Conservation (phyloP, 2,329 filamentous ascomycete genomes). For the Aspergillus clavatus region DNA sequence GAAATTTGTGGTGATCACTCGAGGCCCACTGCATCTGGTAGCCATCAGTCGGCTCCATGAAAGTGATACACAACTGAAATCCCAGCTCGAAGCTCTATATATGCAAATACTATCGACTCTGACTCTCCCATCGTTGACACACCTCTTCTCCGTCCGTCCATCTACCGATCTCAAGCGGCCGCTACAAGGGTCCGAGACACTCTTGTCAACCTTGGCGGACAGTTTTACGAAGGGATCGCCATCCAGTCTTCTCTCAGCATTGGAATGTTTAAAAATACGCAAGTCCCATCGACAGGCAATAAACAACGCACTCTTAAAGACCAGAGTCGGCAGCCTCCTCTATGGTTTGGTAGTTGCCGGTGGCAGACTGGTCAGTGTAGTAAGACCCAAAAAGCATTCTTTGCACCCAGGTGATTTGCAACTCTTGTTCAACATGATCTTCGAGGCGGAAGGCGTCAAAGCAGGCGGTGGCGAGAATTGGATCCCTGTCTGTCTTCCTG, state of each 20-base stretch:
- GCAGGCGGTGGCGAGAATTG: conserved; percentile 93
- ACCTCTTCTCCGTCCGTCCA: conserved; percentile 82
- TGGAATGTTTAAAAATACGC: conserved; percentile 88
- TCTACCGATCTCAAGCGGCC: conserved; percentile 91
- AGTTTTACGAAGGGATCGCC: conserved; percentile 91
- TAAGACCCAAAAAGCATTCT: conserved; percentile 89
- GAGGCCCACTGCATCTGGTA: conserved; percentile 86
- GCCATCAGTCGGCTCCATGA: conserved; percentile 91
- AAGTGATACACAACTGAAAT: conserved; percentile 79
- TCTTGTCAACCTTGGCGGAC: conserved; percentile 88
- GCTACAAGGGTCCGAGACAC: conserved; percentile 81
- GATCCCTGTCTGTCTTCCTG: conserved; percentile 92
- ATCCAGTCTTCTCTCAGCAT: conserved; percentile 77
- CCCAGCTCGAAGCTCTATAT: conserved; percentile 88
- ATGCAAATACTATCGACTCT: conserved; percentile 97
- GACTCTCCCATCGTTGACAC: conserved; percentile 78
- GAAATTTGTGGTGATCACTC: conserved; percentile 78
- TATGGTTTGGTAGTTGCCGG: conserved; percentile 93
- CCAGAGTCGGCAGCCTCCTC: conserved; percentile 70
- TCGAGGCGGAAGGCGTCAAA: conserved; percentile 87
- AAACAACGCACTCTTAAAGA: conserved; percentile 79
- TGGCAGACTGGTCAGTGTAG: conserved; percentile 87
- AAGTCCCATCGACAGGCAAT: conserved; percentile 83
- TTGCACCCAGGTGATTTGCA: conserved; percentile 93
- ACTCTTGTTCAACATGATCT: conserved; percentile 98